phyloP scores from a whole-genome alignment of 2,329 filamentous ascomycete genomes.

The Bipolaris victoriae region DNA sequence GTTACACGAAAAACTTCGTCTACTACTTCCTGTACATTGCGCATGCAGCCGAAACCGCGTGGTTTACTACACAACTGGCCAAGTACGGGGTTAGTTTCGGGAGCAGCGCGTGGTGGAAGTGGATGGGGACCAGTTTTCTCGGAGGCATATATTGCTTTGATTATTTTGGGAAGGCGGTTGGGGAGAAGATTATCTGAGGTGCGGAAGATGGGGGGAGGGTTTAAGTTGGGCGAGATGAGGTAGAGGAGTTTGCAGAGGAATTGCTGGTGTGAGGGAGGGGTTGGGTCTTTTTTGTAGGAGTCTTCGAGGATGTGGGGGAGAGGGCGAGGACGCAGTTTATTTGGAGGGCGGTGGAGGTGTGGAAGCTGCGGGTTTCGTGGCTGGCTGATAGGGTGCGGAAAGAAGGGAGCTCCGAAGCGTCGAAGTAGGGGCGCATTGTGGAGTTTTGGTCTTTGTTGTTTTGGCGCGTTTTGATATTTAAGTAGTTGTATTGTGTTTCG shows the following conservation, averaged over 20 bases:
- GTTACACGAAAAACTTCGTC: constrained; percentile 29
- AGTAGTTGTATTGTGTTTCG: not conserved
- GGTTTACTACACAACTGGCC: constrained; percentile 25
- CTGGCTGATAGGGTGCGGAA: not conserved
- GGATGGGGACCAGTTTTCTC: constrained; percentile 35
- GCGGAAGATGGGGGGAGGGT: not conserved
- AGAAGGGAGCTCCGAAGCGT: constrained; percentile 18
- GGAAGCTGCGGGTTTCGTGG: not conserved
- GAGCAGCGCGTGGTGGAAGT: constrained; percentile 30
- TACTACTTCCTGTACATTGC: constrained; percentile 35
- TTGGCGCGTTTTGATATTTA: not conserved
- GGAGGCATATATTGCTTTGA: constrained; percentile 31
- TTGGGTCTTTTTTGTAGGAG: not conserved
- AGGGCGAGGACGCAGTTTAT: not conserved
- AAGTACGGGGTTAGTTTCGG: constrained; percentile 23
- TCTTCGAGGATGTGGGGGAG: too few relatives aligned
- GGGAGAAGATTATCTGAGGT: constrained; percentile 1
- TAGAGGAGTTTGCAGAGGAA: not conserved
- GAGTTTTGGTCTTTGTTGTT: not conserved
- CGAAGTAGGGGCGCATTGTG: constrained; percentile 10
- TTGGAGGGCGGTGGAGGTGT: not conserved
- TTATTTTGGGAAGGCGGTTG: constrained; percentile 29
- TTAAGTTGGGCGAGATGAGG: too few relatives aligned
- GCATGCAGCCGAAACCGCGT: constrained; percentile 29
- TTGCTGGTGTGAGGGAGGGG: not conserved